A percentile compares a stretch with the other conserved stretches of the same genome.
Conservation (phyloP, 2,329 filamentous ascomycete genomes). For the Exophiala xenobiotica region DNA sequence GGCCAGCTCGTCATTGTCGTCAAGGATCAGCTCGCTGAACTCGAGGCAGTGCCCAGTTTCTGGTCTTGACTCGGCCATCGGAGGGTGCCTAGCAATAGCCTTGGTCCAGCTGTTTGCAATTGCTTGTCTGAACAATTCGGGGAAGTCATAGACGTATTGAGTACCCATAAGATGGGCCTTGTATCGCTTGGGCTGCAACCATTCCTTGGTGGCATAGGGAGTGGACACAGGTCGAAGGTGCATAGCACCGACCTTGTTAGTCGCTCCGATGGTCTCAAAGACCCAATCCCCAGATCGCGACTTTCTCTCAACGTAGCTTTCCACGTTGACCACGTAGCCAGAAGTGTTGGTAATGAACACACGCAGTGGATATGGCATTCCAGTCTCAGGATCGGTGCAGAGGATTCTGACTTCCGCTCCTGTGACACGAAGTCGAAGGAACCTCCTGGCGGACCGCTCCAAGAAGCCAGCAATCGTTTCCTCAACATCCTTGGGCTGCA, state of each 20-base stretch:
- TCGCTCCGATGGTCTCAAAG: constrained; percentile 96
- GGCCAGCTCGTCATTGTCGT: constrained; percentile 86
- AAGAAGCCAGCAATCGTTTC: constrained; percentile 91
- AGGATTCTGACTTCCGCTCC: constrained; percentile 98
- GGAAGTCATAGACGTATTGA: constrained; percentile 99
- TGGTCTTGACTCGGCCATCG: constrained; percentile 76
- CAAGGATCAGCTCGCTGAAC: constrained; percentile 89
- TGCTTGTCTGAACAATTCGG: constrained; percentile 96
- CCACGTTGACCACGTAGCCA: constrained; percentile 94
- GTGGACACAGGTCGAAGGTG: constrained; percentile 87
- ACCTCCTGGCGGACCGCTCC: constrained; percentile 90
- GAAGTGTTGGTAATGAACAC: constrained; percentile 98
- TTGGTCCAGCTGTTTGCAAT: constrained; percentile 92
- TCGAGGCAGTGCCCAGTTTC: constrained; percentile 86
- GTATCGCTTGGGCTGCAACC: constrained; percentile 97
- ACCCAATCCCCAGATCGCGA: constrained; percentile 98
- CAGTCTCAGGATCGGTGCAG: constrained; percentile 84
- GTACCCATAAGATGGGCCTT: constrained; percentile 99
- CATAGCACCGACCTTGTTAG: constrained; percentile 92
- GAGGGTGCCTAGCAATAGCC: constrained; percentile 70
- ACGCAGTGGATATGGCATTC: constrained; percentile 84
- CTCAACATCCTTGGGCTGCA: constrained; percentile 85
- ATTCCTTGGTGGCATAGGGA: constrained; percentile 97
- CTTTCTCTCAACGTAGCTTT: constrained; percentile 96
- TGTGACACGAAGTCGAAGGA: constrained; percentile 93